Conservation (phyloP, 495 filamentous ascomycete genomes). For the Lasiosphaeria ovina region DNA sequence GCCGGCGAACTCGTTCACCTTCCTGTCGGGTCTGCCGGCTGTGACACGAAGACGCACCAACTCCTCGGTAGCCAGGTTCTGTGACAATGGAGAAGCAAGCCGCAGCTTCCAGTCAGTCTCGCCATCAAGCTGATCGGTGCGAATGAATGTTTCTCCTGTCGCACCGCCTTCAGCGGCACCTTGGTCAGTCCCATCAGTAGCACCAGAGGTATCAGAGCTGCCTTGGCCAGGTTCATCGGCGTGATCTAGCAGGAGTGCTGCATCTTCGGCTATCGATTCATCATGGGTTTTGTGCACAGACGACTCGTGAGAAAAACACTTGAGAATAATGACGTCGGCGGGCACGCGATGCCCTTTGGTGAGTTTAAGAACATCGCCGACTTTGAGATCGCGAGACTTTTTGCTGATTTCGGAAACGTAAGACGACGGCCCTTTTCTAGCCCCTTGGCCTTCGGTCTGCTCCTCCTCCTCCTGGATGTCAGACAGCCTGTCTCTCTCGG, state of each 20-base stretch:
- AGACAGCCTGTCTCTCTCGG: conserved; percentile 44
- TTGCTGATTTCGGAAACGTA: conserved; percentile 63
- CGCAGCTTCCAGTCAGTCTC: conserved; percentile 99
- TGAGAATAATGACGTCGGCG: conserved; percentile 90
- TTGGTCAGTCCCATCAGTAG: conserved; percentile 8
- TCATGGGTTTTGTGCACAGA: conserved; percentile 29
- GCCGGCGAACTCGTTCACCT: conserved; percentile 90
- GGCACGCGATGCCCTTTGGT: conserved; percentile 88
- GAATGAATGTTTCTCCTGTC: conserved; percentile 88
- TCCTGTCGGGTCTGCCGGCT: conserved; percentile 83
- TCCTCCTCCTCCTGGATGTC: conserved; percentile 56
- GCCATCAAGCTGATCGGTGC: conserved; percentile 96
- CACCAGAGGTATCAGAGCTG: conserved; percentile 16
- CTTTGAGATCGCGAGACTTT: conserved; percentile 84
- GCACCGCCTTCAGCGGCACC: conserved; percentile 30
- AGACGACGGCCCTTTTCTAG: conserved; percentile 36
- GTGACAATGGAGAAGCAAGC: conserved; percentile 78
- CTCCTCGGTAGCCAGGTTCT: conserved; percentile 64
- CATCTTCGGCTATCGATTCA: conserved; percentile 25
- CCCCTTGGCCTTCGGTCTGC: conserved; percentile 44
- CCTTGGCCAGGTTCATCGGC: conserved; percentile 27
- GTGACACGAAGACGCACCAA: conserved; percentile 73
- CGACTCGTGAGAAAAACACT: conserved; percentile 70
- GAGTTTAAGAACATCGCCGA: conserved; percentile 91
- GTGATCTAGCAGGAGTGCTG: conserved; percentile 44